Conservation (phyloP, 495 filamentous ascomycete species). For the Astrothelium macrocarpum region DNA sequence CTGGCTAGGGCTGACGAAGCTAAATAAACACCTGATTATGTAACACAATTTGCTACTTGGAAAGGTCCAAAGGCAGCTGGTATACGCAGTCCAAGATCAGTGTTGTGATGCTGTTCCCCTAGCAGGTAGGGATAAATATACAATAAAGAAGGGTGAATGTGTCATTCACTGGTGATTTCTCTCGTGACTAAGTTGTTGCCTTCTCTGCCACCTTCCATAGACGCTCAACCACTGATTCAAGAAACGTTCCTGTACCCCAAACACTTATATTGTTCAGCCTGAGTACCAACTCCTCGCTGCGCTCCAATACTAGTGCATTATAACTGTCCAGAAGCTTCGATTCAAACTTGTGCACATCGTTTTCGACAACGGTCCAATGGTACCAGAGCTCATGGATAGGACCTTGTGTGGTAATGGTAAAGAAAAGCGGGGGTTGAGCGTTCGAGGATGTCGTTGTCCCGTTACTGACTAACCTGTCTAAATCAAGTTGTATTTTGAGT, state of each 20-base stretch:
- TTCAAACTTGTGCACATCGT: neutral
- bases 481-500: conserved; percentile 13
- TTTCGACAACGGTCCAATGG: conserved; percentile 4
- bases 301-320: neutral
- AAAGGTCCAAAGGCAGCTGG: too few species aligned
- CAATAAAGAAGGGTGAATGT: too few species aligned
- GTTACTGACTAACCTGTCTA: conserved; percentile 6
- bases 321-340: neutral
- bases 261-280: neutral
- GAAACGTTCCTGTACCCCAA: neutral
- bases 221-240: neutral
- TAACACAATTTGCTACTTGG: too few species aligned
- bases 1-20: too few species aligned
- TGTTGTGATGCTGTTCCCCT: too few species aligned
- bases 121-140: too few species aligned
- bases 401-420: conserved; percentile 12
- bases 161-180: too few species aligned
- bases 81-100: too few species aligned
- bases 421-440: conserved; percentile 6
- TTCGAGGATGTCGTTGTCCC: conserved; percentile 3
- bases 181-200: neutral
- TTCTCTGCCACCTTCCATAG: neutral
- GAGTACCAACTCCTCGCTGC: neutral
- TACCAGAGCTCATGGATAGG: conserved; percentile 13
- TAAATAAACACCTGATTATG: too few species aligned